Percentiles rank a stretch among this genome's conserved stretches.
phyloP scores from a whole-genome alignment of 129 eudicot genomes.

The Centrapalus pauciflorus region DNA sequence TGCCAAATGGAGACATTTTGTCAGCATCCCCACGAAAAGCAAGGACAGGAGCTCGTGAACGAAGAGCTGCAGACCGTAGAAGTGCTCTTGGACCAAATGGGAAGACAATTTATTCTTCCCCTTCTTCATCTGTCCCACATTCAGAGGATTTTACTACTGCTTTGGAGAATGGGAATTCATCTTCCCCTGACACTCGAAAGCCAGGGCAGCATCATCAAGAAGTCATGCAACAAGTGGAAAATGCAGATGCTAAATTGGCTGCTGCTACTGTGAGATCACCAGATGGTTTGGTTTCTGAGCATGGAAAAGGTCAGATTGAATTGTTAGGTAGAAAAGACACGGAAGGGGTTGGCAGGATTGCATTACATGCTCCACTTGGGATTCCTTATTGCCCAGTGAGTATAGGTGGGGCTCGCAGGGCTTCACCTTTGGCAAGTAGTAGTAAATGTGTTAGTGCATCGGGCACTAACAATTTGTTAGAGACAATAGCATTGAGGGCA shows the following conservation, averaged over 20 bases:
- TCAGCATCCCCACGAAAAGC: conserved; percentile 55
- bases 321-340: conserved; percentile 31
- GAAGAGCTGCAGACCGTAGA: conserved; percentile 52
- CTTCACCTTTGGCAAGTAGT: conserved; percentile 40
- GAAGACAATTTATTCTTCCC: conserved; percentile 37
- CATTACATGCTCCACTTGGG: conserved; percentile 86
- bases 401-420: conserved; percentile 49
- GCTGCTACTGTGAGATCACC: conserved; percentile 11
- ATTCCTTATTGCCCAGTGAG: conserved; percentile 62
- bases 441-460: conserved; percentile 38
- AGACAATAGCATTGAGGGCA: conserved; percentile 50
- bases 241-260: conserved; percentile 23
- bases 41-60: conserved; percentile 55
- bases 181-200: conserved; percentile 42
- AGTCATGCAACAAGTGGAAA: conserved; percentile 29
- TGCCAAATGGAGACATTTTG: conserved; percentile 66
- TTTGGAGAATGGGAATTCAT: conserved; percentile 50
- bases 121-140: conserved; percentile 34
- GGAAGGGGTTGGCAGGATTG: conserved; percentile 45
- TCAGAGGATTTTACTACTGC: conserved; percentile 28
- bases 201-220: conserved; percentile 57
- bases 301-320: conserved; percentile 32
- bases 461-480: conserved; percentile 46
- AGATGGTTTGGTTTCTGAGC: conserved; percentile 33
- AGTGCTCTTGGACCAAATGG: conserved; percentile 60